A percentile compares a stretch with the other conserved stretches of the same genome.
These are phyloP conservation scores for Penicillium occitanis DNA, from an alignment of 2,329 filamentous ascomycete species.

Conservation along the genomic window DNA sequence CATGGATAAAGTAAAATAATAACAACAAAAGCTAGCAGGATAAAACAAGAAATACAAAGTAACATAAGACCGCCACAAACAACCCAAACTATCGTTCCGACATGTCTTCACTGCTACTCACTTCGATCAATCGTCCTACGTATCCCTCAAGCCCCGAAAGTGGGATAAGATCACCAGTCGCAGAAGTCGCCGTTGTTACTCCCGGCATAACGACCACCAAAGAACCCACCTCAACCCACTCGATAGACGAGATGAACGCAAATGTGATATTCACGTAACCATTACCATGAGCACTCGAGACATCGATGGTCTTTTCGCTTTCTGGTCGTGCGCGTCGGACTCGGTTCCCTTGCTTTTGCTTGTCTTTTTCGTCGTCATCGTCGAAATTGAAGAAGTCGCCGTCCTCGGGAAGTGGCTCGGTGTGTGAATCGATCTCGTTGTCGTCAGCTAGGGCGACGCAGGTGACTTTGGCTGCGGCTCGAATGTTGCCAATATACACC, in stretches of 20 bases:
- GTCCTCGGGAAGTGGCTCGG: conserved; percentile 32
- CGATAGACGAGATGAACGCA: conserved; percentile 57
- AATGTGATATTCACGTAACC: conserved; percentile 52
- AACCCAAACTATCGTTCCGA: conserved; percentile 54
- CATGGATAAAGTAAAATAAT: not conserved
- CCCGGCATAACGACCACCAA: conserved; percentile 61
- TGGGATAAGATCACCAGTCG: conserved; percentile 49
- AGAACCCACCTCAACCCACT: conserved; percentile 59
- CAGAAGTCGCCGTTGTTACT: conserved; percentile 50
- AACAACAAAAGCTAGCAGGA: not conserved
- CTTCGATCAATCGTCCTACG: conserved; percentile 51
- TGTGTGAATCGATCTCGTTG: conserved; percentile 28
- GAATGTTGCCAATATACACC: conserved; percentile 82
- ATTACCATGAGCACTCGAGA: conserved; percentile 25
- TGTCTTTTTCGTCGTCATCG: conserved; percentile 30
- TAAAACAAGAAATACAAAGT: not conserved
- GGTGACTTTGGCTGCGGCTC: conserved; percentile 74
- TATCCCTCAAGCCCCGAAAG: conserved; percentile 60
- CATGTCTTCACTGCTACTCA: conserved; percentile 63
- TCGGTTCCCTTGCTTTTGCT: conserved; percentile 20
- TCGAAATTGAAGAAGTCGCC: conserved; percentile 49
- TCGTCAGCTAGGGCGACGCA: conserved; percentile 49
- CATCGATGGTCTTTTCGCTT: conserved; percentile 31
- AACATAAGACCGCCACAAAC: not conserved
- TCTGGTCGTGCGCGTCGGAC: conserved; percentile 23